Conservation (phyloP, 2,329 filamentous ascomycete genomes). For the Sporothrix dimorphospora region DNA sequence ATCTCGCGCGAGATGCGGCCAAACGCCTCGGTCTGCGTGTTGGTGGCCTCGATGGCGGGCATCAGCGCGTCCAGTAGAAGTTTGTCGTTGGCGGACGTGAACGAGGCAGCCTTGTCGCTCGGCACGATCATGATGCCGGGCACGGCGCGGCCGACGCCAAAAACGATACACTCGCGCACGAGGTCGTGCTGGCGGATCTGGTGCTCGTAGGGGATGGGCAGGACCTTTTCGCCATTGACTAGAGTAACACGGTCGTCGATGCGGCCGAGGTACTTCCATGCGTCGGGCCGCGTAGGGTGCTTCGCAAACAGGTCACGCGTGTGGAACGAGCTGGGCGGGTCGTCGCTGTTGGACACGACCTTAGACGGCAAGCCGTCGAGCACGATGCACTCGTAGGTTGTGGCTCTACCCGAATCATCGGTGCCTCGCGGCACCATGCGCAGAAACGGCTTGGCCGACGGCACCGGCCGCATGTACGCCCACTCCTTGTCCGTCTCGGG, state of each 20-base stretch:
- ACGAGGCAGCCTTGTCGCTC: constrained; percentile 40
- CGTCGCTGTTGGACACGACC: constrained; percentile 33
- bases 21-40: constrained; percentile 40
- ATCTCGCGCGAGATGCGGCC: constrained; percentile 52
- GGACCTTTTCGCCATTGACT: constrained; percentile 53
- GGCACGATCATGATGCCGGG: constrained; percentile 52
- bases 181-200: constrained; percentile 50
- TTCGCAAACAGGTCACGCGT: constrained; percentile 46
- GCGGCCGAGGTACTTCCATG: constrained; percentile 45
- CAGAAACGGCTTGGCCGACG: constrained; percentile 44
- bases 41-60: constrained; percentile 45
- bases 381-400: constrained; percentile 44
- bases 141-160: constrained; percentile 52
- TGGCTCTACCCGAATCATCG: constrained; percentile 35
- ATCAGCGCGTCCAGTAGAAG: constrained; percentile 58
- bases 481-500: constrained; percentile 58
- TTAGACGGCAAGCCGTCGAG: constrained; percentile 46
- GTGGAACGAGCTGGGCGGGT: constrained; percentile 41
- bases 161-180: constrained; percentile 57
- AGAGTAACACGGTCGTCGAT: constrained; percentile 48
- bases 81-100: constrained; percentile 41
- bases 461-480: constrained; percentile 57
- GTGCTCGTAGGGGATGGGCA: constrained; percentile 54
- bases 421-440: constrained; percentile 36
- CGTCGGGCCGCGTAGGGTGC: constrained; percentile 42